A percentile compares a stretch with the other conserved stretches of the same genome.
These are phyloP conservation scores for Blumeria graminis DNA, from an alignment of 2,329 filamentous ascomycete species.

Conservation along the genomic window DNA sequence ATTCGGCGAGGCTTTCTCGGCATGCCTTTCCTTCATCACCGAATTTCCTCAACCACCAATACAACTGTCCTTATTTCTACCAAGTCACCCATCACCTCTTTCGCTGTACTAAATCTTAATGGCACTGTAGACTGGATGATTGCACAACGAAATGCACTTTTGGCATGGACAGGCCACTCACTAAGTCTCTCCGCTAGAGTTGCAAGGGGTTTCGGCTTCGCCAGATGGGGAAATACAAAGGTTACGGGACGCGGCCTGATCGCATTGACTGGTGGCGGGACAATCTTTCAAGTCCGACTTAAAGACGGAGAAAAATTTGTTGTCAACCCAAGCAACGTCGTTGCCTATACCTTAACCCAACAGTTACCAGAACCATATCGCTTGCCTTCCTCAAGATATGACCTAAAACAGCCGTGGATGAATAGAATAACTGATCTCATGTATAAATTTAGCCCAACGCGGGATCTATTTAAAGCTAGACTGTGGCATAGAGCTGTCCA, in stretches of 20 bases:
- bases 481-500: conserved; percentile 47
- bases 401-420: conserved; percentile 22
- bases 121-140: conserved; percentile 92
- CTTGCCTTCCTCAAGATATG: conserved; percentile 51
- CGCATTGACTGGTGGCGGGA: conserved; percentile 63
- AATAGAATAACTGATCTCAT: conserved; percentile 36
- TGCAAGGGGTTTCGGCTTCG: conserved; percentile 48
- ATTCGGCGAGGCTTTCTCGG: conserved; percentile 57
- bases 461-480: conserved; percentile 47
- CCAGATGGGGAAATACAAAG: conserved; percentile 79
- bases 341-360: conserved; percentile 64
- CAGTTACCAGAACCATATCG: conserved; percentile 62
- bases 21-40: conserved; percentile 86
- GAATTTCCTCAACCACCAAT: conserved; percentile 66
- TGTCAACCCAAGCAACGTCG: conserved; percentile 72
- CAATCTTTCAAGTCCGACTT: conserved; percentile 68
- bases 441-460: conserved; percentile 32
- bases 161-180: conserved; percentile 93
- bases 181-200: conserved; percentile 52
- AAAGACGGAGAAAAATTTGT: conserved; percentile 72
- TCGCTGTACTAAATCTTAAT: conserved; percentile 72
- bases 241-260: conserved; percentile 72
- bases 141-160: conserved; percentile 58
- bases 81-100: conserved; percentile 65
- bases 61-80: conserved; percentile 75